phyloP scores from a whole-genome alignment of 495 filamentous ascomycete species.

The Neurospora pannonica region DNA sequence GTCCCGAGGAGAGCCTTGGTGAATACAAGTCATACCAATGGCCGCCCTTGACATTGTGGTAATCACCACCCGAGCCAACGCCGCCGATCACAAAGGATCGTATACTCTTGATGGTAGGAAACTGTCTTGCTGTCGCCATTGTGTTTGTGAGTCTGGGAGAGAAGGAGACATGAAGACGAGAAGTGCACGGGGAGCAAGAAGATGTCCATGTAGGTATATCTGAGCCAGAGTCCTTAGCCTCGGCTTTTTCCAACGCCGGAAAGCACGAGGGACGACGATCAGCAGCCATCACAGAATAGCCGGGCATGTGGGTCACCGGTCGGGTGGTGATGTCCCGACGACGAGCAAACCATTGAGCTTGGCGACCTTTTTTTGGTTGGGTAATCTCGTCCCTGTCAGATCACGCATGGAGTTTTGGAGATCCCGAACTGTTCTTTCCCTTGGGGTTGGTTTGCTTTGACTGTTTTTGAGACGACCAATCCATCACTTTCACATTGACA shows the following conservation, averaged over 20 bases:
- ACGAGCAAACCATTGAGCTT: neutral
- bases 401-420: neutral
- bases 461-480: neutral
- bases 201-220: neutral
- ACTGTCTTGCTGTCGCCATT: slow-evolving; percentile 41
- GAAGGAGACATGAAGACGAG: neutral
- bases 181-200: neutral
- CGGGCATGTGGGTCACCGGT: slow-evolving; percentile 1
- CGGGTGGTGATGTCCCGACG: slow-evolving; percentile 17
- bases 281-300: neutral
- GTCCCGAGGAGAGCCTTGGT: neutral
- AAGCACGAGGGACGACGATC: neutral
- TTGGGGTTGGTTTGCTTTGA: neutral
- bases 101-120: slow-evolving; percentile 70
- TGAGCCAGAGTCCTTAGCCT: neutral
- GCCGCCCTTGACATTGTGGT: slow-evolving; percentile 89
- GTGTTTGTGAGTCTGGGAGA: neutral
- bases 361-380: no score
- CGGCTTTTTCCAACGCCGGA: neutral
- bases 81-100: slow-evolving; percentile 76
- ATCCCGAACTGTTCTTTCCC: neutral
- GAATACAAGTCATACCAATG: slow-evolving; percentile 53
- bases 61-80: slow-evolving; percentile 81
- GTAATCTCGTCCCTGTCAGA: neutral
- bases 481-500: neutral